Conservation (phyloP, 2,329 filamentous ascomycete species). For the Stromatinia cepivora region DNA sequence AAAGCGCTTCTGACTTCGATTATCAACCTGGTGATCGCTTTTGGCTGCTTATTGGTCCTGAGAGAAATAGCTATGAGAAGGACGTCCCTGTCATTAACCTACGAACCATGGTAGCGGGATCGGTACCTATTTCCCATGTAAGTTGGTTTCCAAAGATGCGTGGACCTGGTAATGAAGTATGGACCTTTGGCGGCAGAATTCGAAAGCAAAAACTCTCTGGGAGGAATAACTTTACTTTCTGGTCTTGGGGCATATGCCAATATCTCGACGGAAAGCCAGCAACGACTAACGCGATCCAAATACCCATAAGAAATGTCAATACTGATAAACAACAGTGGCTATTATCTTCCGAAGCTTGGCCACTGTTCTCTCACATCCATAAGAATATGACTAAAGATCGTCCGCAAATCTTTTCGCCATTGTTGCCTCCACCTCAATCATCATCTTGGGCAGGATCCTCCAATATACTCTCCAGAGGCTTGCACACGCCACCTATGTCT, state of each 20-base stretch:
- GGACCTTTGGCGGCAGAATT: constrained; percentile 31
- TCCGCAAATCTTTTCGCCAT: background rate
- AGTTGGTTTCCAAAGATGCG: constrained; percentile 33
- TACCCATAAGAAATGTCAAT: constrained; percentile 24
- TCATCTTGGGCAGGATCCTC: background rate
- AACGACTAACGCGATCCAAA: constrained; percentile 25
- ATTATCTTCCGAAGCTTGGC: background rate
- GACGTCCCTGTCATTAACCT: constrained; percentile 35
- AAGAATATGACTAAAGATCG: background rate
- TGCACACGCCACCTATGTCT: background rate
- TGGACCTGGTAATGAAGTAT: constrained; percentile 29
- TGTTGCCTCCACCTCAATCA: background rate
- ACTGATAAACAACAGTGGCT: constrained; percentile 7
- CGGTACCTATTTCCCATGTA: constrained; percentile 29
- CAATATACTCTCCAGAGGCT: background rate
- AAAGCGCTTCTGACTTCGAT: constrained; percentile 26
- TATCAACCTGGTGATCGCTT: constrained; percentile 30
- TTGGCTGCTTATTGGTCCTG: constrained; percentile 30
- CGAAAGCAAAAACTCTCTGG: constrained; percentile 27
- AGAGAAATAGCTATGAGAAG: constrained; percentile 14
- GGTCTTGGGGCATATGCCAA: constrained; percentile 33
- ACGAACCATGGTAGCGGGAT: constrained; percentile 28
- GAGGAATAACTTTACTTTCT: constrained; percentile 23
- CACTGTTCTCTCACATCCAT: constrained; percentile 1
- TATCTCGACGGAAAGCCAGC: constrained; percentile 25